A percentile compares a stretch with the other conserved stretches of the same genome.
phyloP scores from a whole-genome alignment of 2,329 filamentous ascomycete genomes.

The Nakataea oryzae region DNA sequence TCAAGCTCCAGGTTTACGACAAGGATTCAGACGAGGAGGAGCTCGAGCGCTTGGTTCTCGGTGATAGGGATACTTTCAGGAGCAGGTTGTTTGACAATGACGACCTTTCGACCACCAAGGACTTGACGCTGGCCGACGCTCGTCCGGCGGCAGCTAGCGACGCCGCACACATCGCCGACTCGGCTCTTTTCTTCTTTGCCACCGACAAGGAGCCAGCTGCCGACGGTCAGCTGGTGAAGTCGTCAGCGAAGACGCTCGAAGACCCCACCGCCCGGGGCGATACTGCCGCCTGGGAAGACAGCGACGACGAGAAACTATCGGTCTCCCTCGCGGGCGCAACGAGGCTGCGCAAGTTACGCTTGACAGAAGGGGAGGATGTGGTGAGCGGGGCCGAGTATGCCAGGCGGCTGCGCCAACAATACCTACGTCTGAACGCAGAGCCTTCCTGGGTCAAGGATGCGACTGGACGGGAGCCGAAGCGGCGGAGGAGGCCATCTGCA shows the following conservation, averaged over 20 bases:
- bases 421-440: conserved; percentile 46
- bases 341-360: conserved; percentile 71
- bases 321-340: conserved; percentile 71
- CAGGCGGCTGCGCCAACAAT: conserved; percentile 69
- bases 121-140: conserved; percentile 22
- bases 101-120: conserved; percentile 20
- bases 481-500: conserved; percentile 19
- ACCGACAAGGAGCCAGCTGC: conserved; percentile 38
- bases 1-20: conserved; percentile 28
- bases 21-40: conserved; percentile 80
- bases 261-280: conserved; percentile 16
- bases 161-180: conserved; percentile 43
- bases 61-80: conserved; percentile 74
- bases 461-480: conserved; percentile 38
- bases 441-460: conserved; percentile 49
- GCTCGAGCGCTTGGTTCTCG: conserved; percentile 80
- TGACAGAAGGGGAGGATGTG: conserved; percentile 73
- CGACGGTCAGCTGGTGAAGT: conserved; percentile 17
- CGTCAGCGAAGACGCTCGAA: background rate
- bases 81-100: conserved; percentile 56
- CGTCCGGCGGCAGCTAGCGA: conserved; percentile 12
- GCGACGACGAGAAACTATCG: conserved; percentile 80
- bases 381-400: conserved; percentile 82
- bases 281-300: conserved; percentile 77
- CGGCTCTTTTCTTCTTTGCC: conserved; percentile 78